Evolutionary conservation across 176 grass and related monocot genomes (phyloP).

Genomic region (Puccinellia tenuiflora): DNA sequence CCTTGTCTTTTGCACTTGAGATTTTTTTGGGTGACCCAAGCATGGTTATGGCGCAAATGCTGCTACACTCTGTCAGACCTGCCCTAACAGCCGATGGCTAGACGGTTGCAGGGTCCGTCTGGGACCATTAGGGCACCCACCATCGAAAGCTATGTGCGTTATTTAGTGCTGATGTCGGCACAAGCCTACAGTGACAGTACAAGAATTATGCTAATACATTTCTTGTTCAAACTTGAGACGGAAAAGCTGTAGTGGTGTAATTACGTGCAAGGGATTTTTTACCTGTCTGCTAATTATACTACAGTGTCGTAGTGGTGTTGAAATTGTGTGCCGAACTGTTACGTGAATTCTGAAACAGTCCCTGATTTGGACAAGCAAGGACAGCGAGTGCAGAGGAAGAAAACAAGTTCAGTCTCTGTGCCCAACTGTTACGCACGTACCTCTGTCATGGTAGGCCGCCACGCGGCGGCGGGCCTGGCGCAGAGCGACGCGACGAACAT

Average conservation of each 20-base stretch:
- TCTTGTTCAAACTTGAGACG: neutral
- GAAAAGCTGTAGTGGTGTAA: neutral
- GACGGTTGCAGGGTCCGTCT: neutral
- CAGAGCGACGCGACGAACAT: slow-evolving; percentile 83
- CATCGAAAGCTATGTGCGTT: neutral
- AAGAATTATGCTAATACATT: neutral
- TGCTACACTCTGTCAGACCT: slow-evolving; percentile 5
- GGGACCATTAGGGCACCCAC: slow-evolving; percentile 11
- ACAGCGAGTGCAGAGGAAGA: neutral
- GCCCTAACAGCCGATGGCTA: slow-evolving; percentile 11
- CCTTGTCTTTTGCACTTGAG: neutral
- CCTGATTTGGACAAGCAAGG: neutral
- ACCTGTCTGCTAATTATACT: neutral
- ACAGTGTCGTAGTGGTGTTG: neutral
- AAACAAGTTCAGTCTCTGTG: neutral
- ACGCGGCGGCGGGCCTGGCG: slow-evolving; percentile 49
- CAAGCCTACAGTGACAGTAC: neutral
- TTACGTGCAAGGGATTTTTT: neutral
- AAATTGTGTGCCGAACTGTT: no score
- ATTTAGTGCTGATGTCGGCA: neutral
- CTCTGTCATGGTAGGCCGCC: slow-evolving; percentile 92
- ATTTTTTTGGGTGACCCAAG: neutral
- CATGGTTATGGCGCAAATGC: neutral
- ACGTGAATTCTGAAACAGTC: neutral
- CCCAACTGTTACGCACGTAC: slow-evolving; percentile 9